Base-by-base conservation (phyloP, 768 basidiomycete genomes). In the Amyloporia xantha region DNA sequence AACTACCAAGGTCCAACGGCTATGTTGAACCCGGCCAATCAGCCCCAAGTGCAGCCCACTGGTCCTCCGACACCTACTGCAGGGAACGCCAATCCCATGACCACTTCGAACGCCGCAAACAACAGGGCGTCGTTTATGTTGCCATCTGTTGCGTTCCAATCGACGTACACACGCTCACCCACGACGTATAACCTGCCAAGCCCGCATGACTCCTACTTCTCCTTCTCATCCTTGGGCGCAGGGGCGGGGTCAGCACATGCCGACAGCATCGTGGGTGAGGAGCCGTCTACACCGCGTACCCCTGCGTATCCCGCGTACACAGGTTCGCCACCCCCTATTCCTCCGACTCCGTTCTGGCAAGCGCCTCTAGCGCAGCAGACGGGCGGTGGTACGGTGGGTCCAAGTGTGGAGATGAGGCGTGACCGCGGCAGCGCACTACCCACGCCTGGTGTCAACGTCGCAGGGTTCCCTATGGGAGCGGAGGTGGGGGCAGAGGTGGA, bases 331-430 rank as follows among this genome's bases (percentile, higher is more conserved):
- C 71, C 26, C 57, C 68, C 76, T 17, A 52, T 71, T 1, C 69
- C 78, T 7, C 75, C 75, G 0, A 50, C 57, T 7, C 82, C 84
- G 2, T 68, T 75, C 51, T 74, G 76, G 26, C 77, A 82, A 58
- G 71, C 74, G 4, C 78, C 84, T 3, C 58, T 85, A 21, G 66
- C 75, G 20, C 70, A 73, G 2, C 77, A 75, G 44, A 70, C 68
- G 19, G 69, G 68, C n/a, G 68, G 69, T 1, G 62, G 63, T 44
- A 71, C 72, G 35, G 69, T 75, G 5, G 77, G 82, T 1, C 73
- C 76, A 3, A 78, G 77, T 56, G 68, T 88, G 23, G 89, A 91
- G 57, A 77, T 85, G 35, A 72, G 76, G 38, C 73, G 85, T n/a
- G 79, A 81, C 55, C 70, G 79, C 15, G 76, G 75, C 12, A 62